Conservation (phyloP, 306 rosid genomes). For the Prinsepia uniflora region DNA sequence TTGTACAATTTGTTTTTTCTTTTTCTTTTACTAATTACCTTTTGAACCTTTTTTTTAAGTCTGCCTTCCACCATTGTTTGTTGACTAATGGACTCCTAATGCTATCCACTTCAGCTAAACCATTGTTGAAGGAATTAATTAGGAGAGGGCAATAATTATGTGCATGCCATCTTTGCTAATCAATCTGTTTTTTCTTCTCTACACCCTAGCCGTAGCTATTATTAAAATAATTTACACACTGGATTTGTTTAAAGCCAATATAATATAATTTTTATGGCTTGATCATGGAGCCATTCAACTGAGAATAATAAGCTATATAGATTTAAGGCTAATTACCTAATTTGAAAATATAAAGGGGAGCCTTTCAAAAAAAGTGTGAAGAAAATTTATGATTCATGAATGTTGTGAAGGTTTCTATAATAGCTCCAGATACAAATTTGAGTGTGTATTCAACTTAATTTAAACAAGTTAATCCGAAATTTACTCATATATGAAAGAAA, state of each 20-base stretch:
- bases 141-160: conserved; percentile 11
- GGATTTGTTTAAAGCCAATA: background rate
- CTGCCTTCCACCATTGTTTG: conserved; percentile 20
- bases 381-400: background rate
- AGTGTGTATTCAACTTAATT: too few species aligned
- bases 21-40: conserved; percentile 1
- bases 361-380: background rate
- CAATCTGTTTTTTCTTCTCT: conserved; percentile 4
- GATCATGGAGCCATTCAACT: conserved; percentile 4
- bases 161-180: conserved; percentile 15
- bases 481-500: too few species aligned
- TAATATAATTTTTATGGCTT: background rate
- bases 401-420: conserved; percentile 5
- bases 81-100: conserved; percentile 24
- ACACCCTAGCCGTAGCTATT: background rate
- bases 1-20: conserved; percentile 19
- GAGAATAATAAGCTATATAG: background rate
- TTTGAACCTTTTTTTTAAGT: conserved; percentile 14
- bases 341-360: background rate
- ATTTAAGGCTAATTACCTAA: background rate
- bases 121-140: conserved; percentile 18
- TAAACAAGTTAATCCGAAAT: too few species aligned
- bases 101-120: conserved; percentile 31
- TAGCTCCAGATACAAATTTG: background rate
- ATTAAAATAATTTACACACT: background rate